Conservation (phyloP, 2,329 filamentous ascomycete species). For the Cladophialophora yegresii region DNA sequence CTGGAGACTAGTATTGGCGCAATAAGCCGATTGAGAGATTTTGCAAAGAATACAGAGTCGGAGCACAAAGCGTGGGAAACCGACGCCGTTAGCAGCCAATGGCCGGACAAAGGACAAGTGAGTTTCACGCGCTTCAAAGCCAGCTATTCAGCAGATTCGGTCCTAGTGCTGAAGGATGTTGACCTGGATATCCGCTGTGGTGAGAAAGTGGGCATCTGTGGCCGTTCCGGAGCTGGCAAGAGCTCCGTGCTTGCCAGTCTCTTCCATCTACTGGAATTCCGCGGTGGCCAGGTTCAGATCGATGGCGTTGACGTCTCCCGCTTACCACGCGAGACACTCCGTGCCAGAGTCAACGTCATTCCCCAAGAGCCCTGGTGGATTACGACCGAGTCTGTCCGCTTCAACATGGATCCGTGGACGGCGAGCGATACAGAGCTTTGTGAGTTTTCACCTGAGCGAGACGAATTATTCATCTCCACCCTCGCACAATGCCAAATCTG, state of each 20-base stretch:
- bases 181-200: conserved; percentile 37
- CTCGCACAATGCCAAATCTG: conserved; percentile 45
- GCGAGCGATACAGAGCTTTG: neutral
- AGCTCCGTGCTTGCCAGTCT: conserved; percentile 38
- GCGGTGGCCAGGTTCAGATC: conserved; percentile 36
- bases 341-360: conserved; percentile 39
- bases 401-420: conserved; percentile 44
- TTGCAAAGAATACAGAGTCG: conserved; percentile 48
- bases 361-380: conserved; percentile 38
- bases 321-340: conserved; percentile 33
- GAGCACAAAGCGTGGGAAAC: conserved; percentile 50
- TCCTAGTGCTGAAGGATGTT: conserved; percentile 38
- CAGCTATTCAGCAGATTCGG: conserved; percentile 28
- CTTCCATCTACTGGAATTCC: conserved; percentile 39
- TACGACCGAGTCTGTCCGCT: conserved; percentile 36
- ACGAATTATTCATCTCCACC: conserved; percentile 43
- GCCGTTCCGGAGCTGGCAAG: conserved; percentile 42
- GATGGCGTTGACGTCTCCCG: conserved; percentile 37
- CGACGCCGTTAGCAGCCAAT: conserved; percentile 20
- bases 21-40: conserved; percentile 58
- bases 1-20: conserved; percentile 62
- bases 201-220: conserved; percentile 43
- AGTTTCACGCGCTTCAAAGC: conserved; percentile 32
- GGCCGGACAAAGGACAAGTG: conserved; percentile 37
- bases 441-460: conserved; percentile 15